These are phyloP conservation scores for Penicillium daleae DNA, from an alignment of 495 filamentous ascomycete species.

Conservation along the genomic window DNA sequence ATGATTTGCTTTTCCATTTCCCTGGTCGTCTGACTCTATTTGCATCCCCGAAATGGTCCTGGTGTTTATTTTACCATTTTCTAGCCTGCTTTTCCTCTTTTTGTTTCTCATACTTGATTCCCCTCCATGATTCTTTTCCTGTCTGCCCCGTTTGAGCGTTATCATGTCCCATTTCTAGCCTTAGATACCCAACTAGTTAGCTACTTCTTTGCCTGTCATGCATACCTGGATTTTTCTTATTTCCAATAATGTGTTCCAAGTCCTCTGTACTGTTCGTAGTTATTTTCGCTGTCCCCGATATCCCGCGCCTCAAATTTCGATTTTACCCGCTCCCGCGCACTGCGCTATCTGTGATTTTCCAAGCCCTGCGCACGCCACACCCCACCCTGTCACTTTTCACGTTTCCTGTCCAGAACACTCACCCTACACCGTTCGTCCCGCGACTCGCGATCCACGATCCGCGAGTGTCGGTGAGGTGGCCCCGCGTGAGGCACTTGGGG, in stretches of 20 bases:
- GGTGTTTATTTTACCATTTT: conserved; percentile 24
- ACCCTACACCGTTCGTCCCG: conserved; percentile 8
- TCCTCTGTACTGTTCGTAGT: too few relatives aligned
- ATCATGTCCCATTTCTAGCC: conserved; percentile 9
- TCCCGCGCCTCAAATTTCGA: conserved; percentile 6
- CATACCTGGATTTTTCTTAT: conserved; percentile 26
- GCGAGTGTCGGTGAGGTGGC: conserved; percentile 23
- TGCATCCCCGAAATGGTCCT: conserved; percentile 27
- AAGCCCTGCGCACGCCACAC: conserved; percentile 14
- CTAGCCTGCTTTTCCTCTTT: not conserved
- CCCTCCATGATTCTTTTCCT: not conserved
- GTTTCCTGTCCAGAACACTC: not conserved
- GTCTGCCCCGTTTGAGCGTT: conserved; percentile 20
- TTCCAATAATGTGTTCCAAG: too few relatives aligned
- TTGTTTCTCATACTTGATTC: not conserved
- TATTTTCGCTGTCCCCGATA: conserved; percentile 28
- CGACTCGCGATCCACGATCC: not conserved
- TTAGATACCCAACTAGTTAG: conserved; percentile 26
- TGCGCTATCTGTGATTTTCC: conserved; percentile 22
- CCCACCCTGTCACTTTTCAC: conserved; percentile 1
- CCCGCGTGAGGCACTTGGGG: not conserved
- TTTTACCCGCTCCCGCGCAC: conserved; percentile 23
- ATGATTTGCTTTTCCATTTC: conserved; percentile 8
- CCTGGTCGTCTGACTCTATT: conserved; percentile 15
- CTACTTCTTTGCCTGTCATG: not conserved